Evolutionary conservation across 495 filamentous ascomycete species (phyloP), one percentile per base, ranked within the genome.

Genomic region (Neohortaea acidophila): DNA sequence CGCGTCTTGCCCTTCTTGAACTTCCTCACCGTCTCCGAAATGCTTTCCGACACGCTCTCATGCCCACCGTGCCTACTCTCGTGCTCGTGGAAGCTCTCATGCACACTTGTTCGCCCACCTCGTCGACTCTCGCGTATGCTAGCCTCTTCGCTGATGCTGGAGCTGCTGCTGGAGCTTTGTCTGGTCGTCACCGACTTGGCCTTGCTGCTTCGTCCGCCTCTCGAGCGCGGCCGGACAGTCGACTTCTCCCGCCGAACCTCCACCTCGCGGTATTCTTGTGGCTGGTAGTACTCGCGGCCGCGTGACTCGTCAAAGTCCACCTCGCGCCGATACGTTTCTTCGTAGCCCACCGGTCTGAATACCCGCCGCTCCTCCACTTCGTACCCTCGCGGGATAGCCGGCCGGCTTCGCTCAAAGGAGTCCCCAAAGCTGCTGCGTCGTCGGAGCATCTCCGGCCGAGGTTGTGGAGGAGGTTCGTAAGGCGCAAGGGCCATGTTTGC

Each of bases 1-100:
- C 78, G 68, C 9, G 85, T 93, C 66, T 84, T 89, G 43, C 85
- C 85, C 53, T 78, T 81, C 57, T 84, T 83, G 13, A 79, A 77
- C 28, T 67, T 63, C 39, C 63, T 64, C 42, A 66, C 64, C 25
- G 60, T 56, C 39, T 48, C 38, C 9, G 33, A 20, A 18, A 48
- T 44, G 20, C 41, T 48, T 21, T 43, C 61, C 58, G 19, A 50
- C 29, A 32, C 47, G 30, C 34, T 44, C 36, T 44, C 52, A 37
- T 59, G 33, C 38, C 45, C 53, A 36, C 59, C 39, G 17, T 48
- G 43, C 25, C 55, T 44, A 12, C 21, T 44, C 47, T 59, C 53
- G 24, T 43, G 33, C 14, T 37, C 22, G 11, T 37, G 21, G 10
- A 24, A 24, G 21, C 34, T 24, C 22, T 37, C 34, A 22, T 24